Percentiles rank a stretch among this genome's conserved stretches.
Evolutionary conservation across 1,284 basidiomycete species (phyloP).

Genomic region (Fomitopsis betulina): DNA sequence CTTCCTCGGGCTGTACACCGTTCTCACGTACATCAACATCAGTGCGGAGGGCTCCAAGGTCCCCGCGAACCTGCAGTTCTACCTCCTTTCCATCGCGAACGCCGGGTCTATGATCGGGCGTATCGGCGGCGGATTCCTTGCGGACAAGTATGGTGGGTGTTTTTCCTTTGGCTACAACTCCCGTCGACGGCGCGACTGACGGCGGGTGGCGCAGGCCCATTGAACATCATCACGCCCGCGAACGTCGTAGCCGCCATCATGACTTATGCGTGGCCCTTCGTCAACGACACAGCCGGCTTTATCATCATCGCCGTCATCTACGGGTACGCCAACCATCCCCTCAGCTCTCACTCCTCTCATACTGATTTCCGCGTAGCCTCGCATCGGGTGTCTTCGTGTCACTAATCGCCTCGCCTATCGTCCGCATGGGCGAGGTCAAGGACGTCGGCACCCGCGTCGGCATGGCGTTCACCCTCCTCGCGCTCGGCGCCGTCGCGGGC

Average conservation of each 20-base stretch:
- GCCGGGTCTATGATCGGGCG: conserved; percentile 40
- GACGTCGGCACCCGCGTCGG: conserved; percentile 60
- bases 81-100: conserved; percentile 44
- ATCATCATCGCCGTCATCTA: conserved; percentile 46
- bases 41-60: conserved; percentile 35
- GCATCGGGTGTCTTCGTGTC: conserved; percentile 54
- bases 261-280: conserved; percentile 58
- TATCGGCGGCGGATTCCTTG: conserved; percentile 33
- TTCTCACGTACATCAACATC: conserved; percentile 45
- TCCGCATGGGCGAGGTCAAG: conserved; percentile 52
- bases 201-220: conserved; percentile 32
- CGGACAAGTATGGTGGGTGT: conserved; percentile 33
- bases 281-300: conserved; percentile 33
- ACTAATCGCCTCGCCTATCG: conserved; percentile 49
- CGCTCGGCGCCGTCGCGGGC: conserved; percentile 44
- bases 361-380: conserved; percentile 30
- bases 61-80: conserved; percentile 34
- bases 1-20: conserved; percentile 61
- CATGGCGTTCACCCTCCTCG: conserved; percentile 48
- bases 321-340: conserved; percentile 33
- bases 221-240: conserved; percentile 54
- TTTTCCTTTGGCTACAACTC: neutral
- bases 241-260: conserved; percentile 44
- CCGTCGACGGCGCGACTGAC: neutral
- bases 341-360: neutral